A percentile compares a stretch with the other conserved stretches of the same genome.
These are phyloP conservation scores for Nakaseomyces glabratus DNA, from an alignment of 1,139 yeast species.

Conservation along the genomic window DNA sequence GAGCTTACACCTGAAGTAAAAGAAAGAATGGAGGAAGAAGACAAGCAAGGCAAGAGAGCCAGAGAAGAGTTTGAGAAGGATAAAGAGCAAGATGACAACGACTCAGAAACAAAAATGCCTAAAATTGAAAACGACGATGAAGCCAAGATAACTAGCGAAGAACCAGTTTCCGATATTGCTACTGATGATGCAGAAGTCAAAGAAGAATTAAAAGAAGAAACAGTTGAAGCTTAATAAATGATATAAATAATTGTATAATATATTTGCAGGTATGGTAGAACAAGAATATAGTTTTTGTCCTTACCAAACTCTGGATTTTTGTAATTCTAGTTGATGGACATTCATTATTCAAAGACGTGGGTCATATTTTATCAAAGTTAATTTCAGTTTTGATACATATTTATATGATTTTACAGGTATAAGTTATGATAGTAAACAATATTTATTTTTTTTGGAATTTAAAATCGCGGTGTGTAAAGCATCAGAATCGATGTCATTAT, in stretches of 20 bases:
- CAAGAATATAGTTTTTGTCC: too few species aligned
- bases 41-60: conserved; percentile 20
- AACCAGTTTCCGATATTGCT: conserved; percentile 1
- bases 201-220: conserved; percentile 11
- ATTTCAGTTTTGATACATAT: neutral
- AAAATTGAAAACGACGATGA: conserved; percentile 6
- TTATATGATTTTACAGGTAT: too few species aligned
- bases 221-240: too few species aligned
- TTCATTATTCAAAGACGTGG: neutral
- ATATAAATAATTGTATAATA: too few species aligned
- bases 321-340: neutral
- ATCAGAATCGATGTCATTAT: neutral
- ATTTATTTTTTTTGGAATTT: too few species aligned
- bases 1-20: conserved; percentile 21
- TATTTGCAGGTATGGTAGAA: too few species aligned
- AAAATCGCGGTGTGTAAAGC: too few species aligned
- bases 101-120: conserved; percentile 7
- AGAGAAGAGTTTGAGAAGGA: conserved; percentile 21
- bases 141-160: neutral
- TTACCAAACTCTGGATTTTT: too few species aligned
- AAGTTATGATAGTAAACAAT: too few species aligned
- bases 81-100: conserved; percentile 8
- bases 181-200: conserved; percentile 9
- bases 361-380: conserved; percentile 10
- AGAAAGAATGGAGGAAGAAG: conserved; percentile 26